Conservation (phyloP, 1,284 basidiomycete genomes). For the Trametes versicolor region DNA sequence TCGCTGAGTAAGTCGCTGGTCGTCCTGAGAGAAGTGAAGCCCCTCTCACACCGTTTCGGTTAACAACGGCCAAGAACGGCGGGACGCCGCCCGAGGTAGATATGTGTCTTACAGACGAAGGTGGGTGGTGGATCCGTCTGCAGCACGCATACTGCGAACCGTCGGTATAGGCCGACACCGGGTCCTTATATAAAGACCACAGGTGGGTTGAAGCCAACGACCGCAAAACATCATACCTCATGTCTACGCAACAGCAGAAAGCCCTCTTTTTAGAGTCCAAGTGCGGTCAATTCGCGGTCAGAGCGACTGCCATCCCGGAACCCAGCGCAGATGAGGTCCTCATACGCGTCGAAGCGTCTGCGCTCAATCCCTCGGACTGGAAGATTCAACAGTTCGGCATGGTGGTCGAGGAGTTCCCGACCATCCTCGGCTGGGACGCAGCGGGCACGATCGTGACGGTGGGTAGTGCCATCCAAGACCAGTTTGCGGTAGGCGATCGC, state of each 20-base stretch:
- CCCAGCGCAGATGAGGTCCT: conserved; percentile 53
- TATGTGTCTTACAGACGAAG: too few relatives aligned
- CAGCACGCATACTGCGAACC: too few relatives aligned
- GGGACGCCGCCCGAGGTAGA: neutral
- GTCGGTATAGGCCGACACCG: too few relatives aligned
- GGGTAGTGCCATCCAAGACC: conserved; percentile 51
- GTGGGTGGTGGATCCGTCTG: too few relatives aligned
- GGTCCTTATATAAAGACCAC: too few relatives aligned
- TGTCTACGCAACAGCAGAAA: conserved; percentile 34
- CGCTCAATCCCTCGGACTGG: conserved; percentile 50
- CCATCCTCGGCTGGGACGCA: conserved; percentile 55
- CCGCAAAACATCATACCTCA: neutral
- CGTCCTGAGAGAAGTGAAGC: too few relatives aligned
- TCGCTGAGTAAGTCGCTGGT: too few relatives aligned
- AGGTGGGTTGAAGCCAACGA: too few relatives aligned
- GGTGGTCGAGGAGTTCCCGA: conserved; percentile 43
- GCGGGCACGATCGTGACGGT: conserved; percentile 56
- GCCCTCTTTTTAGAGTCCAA: conserved; percentile 39
- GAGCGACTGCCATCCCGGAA: conserved; percentile 35
- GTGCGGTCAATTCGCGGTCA: conserved; percentile 34
- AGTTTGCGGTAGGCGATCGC: conserved; percentile 55
- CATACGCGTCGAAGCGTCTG: conserved; percentile 37
- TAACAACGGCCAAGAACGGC: neutral
- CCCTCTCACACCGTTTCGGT: too few relatives aligned
- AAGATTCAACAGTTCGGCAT: conserved; percentile 44